phyloP scores from a whole-genome alignment of 306 rosid species.

The Mimosa bimucronata region DNA sequence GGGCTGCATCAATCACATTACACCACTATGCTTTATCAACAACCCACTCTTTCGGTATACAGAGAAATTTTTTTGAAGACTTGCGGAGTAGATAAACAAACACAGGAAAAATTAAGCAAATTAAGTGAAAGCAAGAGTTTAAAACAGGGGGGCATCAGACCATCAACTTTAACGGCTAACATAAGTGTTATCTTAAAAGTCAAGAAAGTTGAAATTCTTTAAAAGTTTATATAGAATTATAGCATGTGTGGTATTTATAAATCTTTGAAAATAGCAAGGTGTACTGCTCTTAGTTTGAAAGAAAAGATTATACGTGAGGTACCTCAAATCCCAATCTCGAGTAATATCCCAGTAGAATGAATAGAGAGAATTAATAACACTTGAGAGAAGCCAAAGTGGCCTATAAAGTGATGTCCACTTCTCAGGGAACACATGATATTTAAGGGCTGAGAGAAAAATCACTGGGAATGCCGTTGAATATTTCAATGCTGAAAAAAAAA shows the following conservation, averaged over 20 bases:
- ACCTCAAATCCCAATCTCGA: constrained; percentile 99
- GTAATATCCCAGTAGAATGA: constrained; percentile 99
- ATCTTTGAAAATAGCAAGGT: constrained; percentile 8
- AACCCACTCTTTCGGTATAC: too few species aligned
- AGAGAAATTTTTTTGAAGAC: too few species aligned
- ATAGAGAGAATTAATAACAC: constrained; percentile 88
- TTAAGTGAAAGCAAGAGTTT: too few species aligned
- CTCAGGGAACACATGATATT: constrained; percentile 84
- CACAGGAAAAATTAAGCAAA: too few species aligned
- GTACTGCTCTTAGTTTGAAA: constrained; percentile 9
- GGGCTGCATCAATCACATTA: too few species aligned
- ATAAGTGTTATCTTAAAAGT: too few species aligned
- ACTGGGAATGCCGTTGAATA: constrained; percentile 97
- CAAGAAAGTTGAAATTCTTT: background rate
- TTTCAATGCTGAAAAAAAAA: constrained; percentile 79
- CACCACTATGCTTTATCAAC: too few species aligned
- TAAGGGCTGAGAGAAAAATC: constrained; percentile 94
- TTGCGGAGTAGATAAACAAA: too few species aligned
- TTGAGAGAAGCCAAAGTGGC: constrained; percentile 94
- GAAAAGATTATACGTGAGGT: constrained; percentile 33
- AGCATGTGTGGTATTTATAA: background rate
- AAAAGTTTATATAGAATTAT: background rate
- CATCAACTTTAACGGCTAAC: too few species aligned
- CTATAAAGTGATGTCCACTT: constrained; percentile 80
- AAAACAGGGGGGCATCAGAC: too few species aligned